phyloP scores from a whole-genome alignment of 768 basidiomycete species.

The Russula brevipes region DNA sequence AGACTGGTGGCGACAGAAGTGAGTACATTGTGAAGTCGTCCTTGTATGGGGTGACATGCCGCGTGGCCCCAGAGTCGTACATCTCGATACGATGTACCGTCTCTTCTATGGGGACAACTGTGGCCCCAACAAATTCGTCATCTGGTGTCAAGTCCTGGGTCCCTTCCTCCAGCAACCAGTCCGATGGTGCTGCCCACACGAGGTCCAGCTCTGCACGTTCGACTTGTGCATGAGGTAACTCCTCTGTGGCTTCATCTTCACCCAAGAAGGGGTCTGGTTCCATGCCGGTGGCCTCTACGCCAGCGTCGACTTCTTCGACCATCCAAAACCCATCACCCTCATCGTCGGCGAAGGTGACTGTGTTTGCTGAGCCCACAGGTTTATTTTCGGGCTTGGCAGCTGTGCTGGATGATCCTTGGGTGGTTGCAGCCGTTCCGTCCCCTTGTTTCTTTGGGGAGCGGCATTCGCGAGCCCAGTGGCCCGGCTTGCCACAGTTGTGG shows the following conservation, averaged over 20 bases:
- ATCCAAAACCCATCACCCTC: not conserved
- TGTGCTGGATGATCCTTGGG: too few relatives aligned
- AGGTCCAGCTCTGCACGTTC: too few relatives aligned
- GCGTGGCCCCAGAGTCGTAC: not conserved
- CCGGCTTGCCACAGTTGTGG: not conserved
- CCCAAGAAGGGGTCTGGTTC: too few relatives aligned
- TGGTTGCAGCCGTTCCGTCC: too few relatives aligned
- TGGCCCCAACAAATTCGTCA: too few relatives aligned
- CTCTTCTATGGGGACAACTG: not conserved
- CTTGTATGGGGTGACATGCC: not conserved
- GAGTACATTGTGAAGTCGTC: not conserved
- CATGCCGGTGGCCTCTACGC: too few relatives aligned
- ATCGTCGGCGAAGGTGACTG: not conserved
- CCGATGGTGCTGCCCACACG: too few relatives aligned
- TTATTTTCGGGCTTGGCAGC: not conserved
- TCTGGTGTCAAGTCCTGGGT: too few relatives aligned
- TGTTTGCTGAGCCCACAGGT: not conserved
- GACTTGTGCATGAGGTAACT: too few relatives aligned
- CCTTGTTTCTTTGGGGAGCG: not conserved
- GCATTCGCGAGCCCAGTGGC: constrained; percentile 4
- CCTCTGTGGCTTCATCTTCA: too few relatives aligned
- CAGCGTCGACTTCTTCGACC: not conserved
- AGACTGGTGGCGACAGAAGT: not conserved
- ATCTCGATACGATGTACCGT: not conserved
- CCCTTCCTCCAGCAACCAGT: too few relatives aligned